phyloP scores from a whole-genome alignment of 148 eudicot genomes.

The Rhododendron griersonianum region DNA sequence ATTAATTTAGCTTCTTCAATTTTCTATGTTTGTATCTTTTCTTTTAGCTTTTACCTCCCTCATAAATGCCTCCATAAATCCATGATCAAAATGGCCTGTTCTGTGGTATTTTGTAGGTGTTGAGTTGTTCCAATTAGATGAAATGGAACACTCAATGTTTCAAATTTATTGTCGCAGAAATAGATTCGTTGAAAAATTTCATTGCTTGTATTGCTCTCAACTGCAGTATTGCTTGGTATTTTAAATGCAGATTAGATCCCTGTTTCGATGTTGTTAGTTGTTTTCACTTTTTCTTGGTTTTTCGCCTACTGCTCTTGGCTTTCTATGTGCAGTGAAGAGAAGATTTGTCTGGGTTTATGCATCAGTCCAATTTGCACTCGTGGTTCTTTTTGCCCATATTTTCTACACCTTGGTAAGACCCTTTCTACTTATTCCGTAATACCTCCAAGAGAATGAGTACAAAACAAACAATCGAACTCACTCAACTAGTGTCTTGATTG shows the following conservation, averaged over 20 bases:
- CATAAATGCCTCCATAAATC: neutral
- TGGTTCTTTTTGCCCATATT: constrained; percentile 80
- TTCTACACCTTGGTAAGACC: constrained; percentile 70
- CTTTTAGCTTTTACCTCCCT: neutral
- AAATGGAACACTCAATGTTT: neutral
- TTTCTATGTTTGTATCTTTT: neutral
- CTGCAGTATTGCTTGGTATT: neutral
- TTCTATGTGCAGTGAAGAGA: constrained; percentile 48
- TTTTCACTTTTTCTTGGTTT: neutral
- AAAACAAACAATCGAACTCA: neutral
- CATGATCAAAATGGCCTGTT: neutral
- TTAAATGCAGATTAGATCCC: constrained; percentile 1
- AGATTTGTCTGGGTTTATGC: constrained; percentile 82
- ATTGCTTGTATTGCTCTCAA: neutral
- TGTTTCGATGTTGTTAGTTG: neutral
- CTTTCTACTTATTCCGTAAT: neutral
- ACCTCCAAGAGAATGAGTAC: neutral
- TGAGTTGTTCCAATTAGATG: neutral
- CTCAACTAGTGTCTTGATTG: neutral
- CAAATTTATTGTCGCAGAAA: neutral
- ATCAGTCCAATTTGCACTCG: constrained; percentile 56
- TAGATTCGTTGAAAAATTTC: neutral
- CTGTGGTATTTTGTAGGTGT: neutral
- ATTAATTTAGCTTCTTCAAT: neutral
- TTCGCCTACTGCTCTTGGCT: neutral